Evolutionary conservation across 1,139 yeast species (phyloP), one percentile per base, ranked within the genome.

Genomic region (Kurtzmaniella quercitrusa): DNA sequence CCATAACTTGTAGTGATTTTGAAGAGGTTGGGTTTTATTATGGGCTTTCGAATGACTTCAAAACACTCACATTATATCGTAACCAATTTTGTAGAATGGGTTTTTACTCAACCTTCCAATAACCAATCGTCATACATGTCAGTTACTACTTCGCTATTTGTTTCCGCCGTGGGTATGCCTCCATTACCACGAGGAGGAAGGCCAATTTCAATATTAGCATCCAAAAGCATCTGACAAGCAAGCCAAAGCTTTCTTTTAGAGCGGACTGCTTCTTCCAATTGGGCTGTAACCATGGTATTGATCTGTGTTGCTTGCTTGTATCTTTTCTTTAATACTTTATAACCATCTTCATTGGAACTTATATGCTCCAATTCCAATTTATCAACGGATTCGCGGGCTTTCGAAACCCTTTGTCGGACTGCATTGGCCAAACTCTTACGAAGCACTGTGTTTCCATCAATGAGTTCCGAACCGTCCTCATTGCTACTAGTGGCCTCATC

Each of bases 211-310:
- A 75, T 54, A 47, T 79, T 68, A 26, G 71, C 72, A 54, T 83
- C 84, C 36, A 85, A 53, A 19, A 84, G 56, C 23, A 68, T 51
- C 55, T 86, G 91, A 50, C 80, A 84, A 20, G 71, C 69, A 4
- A 71, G 50, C 84, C 87, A 80, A 36, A 73, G 60, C 39, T 63
- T 61, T 41, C 79, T 57, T 46, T 73, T 72, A 38, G 68, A 65
- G 22, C 58, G 51, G 11, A 68, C 61, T 6, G 71, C 55, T 3
- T 53, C 50, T 2, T 62, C 57, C 32, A 82, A 64, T 45, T 78
- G 73, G 3, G 52, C 52, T 12, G 68, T 67, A 33, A 84, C 68
- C 14, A 75, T 51, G 39, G 66, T 59, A 44, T 78, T 71, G 18
- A 82, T 67, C 44, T 71, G 74, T n/a, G 63, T 48, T 2, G 81